Evolutionary conservation across 306 rosid species (phyloP).

Genomic region (Prunus mume): DNA sequence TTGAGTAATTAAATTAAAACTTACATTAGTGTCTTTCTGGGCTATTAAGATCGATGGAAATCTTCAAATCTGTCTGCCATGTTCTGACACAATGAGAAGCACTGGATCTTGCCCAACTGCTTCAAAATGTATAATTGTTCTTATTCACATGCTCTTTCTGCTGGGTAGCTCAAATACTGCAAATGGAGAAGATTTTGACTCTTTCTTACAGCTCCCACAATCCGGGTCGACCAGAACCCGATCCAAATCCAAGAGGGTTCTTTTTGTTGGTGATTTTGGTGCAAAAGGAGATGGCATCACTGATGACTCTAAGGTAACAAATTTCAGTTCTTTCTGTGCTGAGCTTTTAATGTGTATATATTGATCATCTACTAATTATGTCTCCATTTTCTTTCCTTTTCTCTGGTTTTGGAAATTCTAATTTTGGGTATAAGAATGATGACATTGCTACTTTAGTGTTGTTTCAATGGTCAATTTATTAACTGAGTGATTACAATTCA

Average conservation of each 20-base stretch:
- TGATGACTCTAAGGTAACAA: constrained; percentile 63
- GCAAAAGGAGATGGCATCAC: constrained; percentile 73
- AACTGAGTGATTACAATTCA: neutral
- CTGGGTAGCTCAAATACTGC: constrained; percentile 27
- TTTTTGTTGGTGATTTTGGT: constrained; percentile 58
- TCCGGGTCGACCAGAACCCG: constrained; percentile 31
- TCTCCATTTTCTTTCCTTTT: neutral
- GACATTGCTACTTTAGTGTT: neutral
- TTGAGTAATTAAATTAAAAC: no score
- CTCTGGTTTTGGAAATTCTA: neutral
- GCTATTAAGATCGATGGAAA: neutral
- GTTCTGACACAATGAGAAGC: constrained; percentile 34
- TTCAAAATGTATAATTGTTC: constrained; percentile 19
- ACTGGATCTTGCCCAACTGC: constrained; percentile 24
- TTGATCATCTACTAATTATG: neutral
- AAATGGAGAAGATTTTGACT: constrained; percentile 32
- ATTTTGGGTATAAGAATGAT: neutral
- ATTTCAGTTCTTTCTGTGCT: neutral
- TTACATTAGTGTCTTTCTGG: no score
- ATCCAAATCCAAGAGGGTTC: constrained; percentile 41
- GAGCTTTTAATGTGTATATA: neutral
- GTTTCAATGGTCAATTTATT: neutral
- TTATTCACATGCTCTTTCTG: constrained; percentile 20
- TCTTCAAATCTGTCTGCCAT: constrained; percentile 3
- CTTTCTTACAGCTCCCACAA: constrained; percentile 46